Evolutionary conservation across 1,284 basidiomycete species (phyloP).

Genomic region (Sanghuangporus sanghuang): DNA sequence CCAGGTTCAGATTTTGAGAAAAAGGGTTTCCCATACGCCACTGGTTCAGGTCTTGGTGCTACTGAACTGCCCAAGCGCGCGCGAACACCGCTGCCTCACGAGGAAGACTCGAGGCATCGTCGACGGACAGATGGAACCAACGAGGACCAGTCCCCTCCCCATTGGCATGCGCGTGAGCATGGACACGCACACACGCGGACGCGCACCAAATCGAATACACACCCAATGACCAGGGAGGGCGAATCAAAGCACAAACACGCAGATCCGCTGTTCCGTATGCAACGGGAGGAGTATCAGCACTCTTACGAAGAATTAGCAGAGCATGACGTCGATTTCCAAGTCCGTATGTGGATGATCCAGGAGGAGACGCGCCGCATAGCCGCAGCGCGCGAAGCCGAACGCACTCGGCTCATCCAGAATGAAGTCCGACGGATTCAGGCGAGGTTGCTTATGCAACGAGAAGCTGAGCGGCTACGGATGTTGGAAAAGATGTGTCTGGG

Average conservation of each 20-base stretch:
- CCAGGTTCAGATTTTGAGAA: neutral
- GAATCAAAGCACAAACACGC: neutral
- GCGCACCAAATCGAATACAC: conserved; percentile 24
- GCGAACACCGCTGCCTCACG: conserved; percentile 6
- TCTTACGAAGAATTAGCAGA: conserved; percentile 25
- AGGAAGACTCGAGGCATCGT: conserved; percentile 27
- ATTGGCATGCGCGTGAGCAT: too few relatives aligned
- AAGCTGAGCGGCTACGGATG: conserved; percentile 34
- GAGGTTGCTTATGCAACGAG: conserved; percentile 20
- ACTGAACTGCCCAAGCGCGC: conserved; percentile 3
- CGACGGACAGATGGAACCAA: conserved; percentile 41
- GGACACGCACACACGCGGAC: conserved; percentile 51
- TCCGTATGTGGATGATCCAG: conserved; percentile 46
- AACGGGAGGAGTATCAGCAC: neutral
- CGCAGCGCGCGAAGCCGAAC: conserved; percentile 32
- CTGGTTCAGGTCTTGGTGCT: neutral
- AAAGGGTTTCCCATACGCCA: neutral
- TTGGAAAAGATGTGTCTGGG: conserved; percentile 37
- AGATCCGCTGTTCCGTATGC: neutral
- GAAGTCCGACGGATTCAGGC: conserved; percentile 29
- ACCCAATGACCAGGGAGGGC: conserved; percentile 23
- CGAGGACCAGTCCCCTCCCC: conserved; percentile 53
- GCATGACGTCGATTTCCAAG: conserved; percentile 44
- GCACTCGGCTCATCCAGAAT: conserved; percentile 24
- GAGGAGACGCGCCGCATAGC: conserved; percentile 25